These are phyloP conservation scores for Schizonepeta tenuifolia DNA, from an alignment of 257 asterid genomes.

Conservation along the genomic window DNA sequence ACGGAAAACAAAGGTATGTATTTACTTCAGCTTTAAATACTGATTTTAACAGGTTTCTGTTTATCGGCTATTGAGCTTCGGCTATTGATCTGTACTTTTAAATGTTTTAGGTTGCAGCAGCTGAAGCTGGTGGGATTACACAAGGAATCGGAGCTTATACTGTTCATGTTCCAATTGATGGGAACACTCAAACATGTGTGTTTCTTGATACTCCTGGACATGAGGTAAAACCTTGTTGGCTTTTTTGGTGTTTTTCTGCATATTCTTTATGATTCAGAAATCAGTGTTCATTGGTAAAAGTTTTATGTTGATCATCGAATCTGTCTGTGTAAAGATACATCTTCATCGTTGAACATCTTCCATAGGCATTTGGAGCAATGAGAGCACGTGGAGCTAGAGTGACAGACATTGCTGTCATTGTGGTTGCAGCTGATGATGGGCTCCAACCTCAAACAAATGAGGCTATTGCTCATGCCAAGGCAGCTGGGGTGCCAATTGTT, in stretches of 20 bases:
- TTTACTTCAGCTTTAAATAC: slow-evolving; percentile 14
- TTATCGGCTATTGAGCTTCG: slow-evolving; percentile 14
- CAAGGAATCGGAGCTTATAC: slow-evolving; percentile 99
- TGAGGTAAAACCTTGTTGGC: slow-evolving; percentile 58
- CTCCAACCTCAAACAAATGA: slow-evolving; percentile 90
- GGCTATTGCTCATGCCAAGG: slow-evolving; percentile 98
- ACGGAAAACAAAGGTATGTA: slow-evolving; percentile 75
- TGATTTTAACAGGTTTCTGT: neutral
- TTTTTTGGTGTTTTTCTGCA: neutral
- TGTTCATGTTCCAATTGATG: slow-evolving; percentile 85
- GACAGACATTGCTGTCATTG: slow-evolving; percentile 92
- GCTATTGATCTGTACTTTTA: slow-evolving; percentile 25
- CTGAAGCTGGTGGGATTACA: slow-evolving; percentile 98
- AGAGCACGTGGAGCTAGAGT: slow-evolving; percentile 99
- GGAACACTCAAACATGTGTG: slow-evolving; percentile 78
- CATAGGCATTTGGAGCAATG: slow-evolving; percentile 98
- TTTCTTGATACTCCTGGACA: slow-evolving; percentile 99
- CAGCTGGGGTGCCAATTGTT: slow-evolving; percentile 88
- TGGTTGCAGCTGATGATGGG: slow-evolving; percentile 99
- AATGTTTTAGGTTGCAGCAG: slow-evolving; percentile 78
- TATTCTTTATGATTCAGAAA: slow-evolving; percentile 9
- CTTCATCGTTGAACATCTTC: slow-evolving; percentile 26
- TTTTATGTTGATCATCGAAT: slow-evolving; percentile 20
- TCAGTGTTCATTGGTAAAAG: neutral
- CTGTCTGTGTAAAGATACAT: slow-evolving; percentile 26